Percentiles rank a stretch among this genome's conserved stretches.
Evolutionary conservation across 2,329 filamentous ascomycete species (phyloP).

Genomic region (Botrytis squamosa): DNA sequence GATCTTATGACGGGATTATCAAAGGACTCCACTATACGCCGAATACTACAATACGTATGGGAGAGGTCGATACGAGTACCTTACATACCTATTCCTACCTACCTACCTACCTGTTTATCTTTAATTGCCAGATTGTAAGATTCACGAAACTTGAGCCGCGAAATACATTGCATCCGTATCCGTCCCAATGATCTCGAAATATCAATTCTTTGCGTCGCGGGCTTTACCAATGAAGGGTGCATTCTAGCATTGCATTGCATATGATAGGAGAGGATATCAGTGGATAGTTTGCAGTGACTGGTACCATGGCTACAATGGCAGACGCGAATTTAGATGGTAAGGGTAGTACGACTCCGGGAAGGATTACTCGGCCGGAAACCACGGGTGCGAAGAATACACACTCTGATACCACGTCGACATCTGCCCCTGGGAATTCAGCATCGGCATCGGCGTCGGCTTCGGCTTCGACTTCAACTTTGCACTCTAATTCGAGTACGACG

Average conservation of each 20-base stretch:
- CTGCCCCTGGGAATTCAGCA: background rate
- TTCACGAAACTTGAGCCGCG: constrained; percentile 17
- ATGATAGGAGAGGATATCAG: background rate
- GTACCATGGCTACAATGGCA: background rate
- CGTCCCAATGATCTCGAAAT: constrained; percentile 4
- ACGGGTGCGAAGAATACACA: background rate
- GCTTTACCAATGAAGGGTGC: background rate
- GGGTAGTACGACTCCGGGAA: background rate
- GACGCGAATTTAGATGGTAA: background rate
- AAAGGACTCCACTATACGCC: background rate
- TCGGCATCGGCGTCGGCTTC: background rate
- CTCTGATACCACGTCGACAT: background rate
- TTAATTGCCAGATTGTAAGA: background rate
- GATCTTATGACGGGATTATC: constrained; percentile 2
- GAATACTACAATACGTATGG: background rate
- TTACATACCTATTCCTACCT: background rate
- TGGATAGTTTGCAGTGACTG: background rate
- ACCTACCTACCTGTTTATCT: background rate
- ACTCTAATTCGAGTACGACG: background rate
- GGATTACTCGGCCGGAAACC: background rate
- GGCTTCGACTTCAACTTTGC: background rate
- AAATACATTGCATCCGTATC: background rate
- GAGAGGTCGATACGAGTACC: background rate
- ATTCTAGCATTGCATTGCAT: background rate
- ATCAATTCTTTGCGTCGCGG: background rate